Base-by-base conservation (phyloP, 371 early-diverging fungal genomes). In the Mucor racemosus region DNA sequence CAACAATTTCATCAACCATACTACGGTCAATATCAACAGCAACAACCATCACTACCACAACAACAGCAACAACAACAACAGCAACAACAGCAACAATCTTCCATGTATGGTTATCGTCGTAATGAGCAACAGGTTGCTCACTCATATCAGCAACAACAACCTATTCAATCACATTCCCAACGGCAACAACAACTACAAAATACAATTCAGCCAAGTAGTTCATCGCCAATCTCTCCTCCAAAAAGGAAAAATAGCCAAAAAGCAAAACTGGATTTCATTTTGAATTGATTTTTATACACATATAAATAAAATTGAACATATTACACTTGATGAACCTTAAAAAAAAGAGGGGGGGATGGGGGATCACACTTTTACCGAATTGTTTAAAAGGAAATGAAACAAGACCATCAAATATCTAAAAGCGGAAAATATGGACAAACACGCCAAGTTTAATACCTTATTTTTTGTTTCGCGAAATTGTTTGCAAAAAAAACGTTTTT, bases 211-310 rank as follows among this genome's bases (percentile, higher is more conserved):
- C 42, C 56, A 10, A 39, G 36, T 35, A 53, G 53, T 26, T 53
- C 50, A 9, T 50, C 26, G n/a, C 50, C 50, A 17, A 1, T 50
- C 10, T 50, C 53, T 4, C 31, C 53, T 26, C 38, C 62, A 26
- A 69, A 69, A 33, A 55, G 69, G 36, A 69, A 69, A 40, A 61
- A 69, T 48, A 69, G 61, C 60, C 64, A 65, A 60, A 72, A 72
- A 58, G 64, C 72, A 57, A 72, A 72, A 53, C 41, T 72, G 15
- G 72, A 72, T 58, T 72, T 72, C 54, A 72, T 72, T 31, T 61
- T 72, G 35, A 72, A 72, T 50, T 72, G 39, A 64, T 35, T 31
- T 53, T 26, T 31, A 46, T 19, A 46, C 46, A 46, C 46, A 4
- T 9, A 19, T 46, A 17, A 46, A 46, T 46, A 46, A 46, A 46